Percentiles rank a stretch among this genome's conserved stretches.
phyloP scores from a whole-genome alignment of 2,329 filamentous ascomycete genomes.

The Fusarium xylarioides region DNA sequence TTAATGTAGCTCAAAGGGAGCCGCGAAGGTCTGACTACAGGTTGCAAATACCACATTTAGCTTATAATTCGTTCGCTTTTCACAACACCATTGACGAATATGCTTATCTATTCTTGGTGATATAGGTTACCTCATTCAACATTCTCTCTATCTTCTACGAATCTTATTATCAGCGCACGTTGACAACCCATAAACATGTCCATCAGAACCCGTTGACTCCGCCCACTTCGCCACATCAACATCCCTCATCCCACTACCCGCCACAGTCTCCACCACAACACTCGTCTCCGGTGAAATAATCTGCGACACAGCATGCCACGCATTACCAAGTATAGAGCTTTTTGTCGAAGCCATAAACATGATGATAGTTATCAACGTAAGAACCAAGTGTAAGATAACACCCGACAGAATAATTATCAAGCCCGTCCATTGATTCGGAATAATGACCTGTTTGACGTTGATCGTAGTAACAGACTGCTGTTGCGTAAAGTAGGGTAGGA shows the following conservation, averaged over 20 bases:
- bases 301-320: constrained; percentile 20
- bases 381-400: background rate
- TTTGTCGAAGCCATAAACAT: background rate
- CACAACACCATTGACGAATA: accelerated
- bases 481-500: background rate
- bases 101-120: accelerated
- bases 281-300: constrained; percentile 6
- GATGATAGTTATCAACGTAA: background rate
- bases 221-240: constrained; percentile 6
- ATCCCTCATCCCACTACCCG: background rate
- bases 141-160: too few relatives aligned
- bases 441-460: background rate
- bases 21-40: accelerated
- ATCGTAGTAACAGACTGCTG: background rate
- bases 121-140: too few relatives aligned
- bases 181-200: background rate
- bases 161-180: background rate
- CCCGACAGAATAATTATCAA: background rate
- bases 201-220: background rate
- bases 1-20: background rate
- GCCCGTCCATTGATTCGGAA: background rate
- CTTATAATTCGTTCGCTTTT: accelerated
- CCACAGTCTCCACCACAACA: background rate
- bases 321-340: background rate
- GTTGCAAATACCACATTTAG: too few relatives aligned